These are phyloP conservation scores for Thelonectria olida DNA, from an alignment of 2,329 filamentous ascomycete genomes.

Conservation along the genomic window DNA sequence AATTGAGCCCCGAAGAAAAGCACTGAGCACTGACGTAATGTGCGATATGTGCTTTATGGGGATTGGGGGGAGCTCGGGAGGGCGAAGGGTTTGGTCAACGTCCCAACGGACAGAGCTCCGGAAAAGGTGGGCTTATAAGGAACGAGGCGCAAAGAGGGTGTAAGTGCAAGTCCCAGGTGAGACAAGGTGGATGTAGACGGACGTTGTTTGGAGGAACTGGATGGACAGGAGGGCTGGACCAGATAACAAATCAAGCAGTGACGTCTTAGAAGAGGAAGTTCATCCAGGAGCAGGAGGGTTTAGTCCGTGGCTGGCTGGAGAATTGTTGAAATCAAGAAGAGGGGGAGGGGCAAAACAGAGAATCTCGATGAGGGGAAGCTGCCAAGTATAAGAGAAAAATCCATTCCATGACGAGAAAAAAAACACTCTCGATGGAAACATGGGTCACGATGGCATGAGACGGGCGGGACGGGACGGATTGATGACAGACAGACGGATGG, in stretches of 20 bases:
- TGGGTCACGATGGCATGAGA: slow-evolving; percentile 18
- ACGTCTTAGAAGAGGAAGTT: slow-evolving; percentile 29
- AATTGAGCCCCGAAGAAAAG: slow-evolving; percentile 26
- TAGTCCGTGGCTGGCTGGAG: slow-evolving; percentile 34
- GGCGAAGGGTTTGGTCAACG: not conserved
- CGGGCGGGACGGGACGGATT: slow-evolving; percentile 17
- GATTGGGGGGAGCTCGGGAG: not conserved
- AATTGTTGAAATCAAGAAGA: slow-evolving; percentile 17
- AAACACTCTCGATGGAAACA: slow-evolving; percentile 12
- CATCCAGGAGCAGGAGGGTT: slow-evolving; percentile 33
- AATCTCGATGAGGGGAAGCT: slow-evolving; percentile 19
- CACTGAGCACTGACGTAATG: slow-evolving; percentile 38
- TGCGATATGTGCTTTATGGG: slow-evolving; percentile 15
- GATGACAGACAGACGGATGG: not conserved
- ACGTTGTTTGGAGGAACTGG: not conserved
- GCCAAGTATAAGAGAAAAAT: slow-evolving; percentile 22
- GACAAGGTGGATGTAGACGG: not conserved
- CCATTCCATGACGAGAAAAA: slow-evolving; percentile 11
- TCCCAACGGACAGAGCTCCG: slow-evolving; percentile 5
- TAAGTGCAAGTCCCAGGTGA: not conserved
- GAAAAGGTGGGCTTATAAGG: not conserved
- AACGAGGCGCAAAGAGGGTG: not conserved
- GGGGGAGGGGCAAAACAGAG: slow-evolving; percentile 21
- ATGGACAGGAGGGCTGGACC: not conserved
- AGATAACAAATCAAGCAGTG: slow-evolving; percentile 27